Conservation (phyloP, 257 asterid genomes). For the Nicotiana tomentosiformis region DNA sequence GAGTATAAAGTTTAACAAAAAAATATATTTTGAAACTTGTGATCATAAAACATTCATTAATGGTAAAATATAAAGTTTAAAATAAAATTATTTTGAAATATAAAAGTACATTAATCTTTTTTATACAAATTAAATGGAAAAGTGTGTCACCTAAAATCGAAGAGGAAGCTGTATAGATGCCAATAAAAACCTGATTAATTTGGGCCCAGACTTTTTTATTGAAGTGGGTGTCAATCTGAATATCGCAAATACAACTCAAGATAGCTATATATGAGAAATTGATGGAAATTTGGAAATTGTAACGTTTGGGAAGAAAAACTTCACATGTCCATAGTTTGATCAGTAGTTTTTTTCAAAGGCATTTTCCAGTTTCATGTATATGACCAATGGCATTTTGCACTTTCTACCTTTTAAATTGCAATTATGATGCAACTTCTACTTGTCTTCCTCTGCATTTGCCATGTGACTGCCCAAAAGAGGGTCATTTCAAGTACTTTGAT, state of each 20-base stretch:
- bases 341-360: background rate
- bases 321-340: conserved; percentile 14
- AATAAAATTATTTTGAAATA: no score
- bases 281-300: background rate
- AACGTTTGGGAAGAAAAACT: background rate
- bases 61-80: no score
- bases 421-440: background rate
- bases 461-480: conserved; percentile 10
- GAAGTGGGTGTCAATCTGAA: conserved; percentile 9
- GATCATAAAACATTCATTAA: no score
- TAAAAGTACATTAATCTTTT: no score
- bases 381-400: background rate
- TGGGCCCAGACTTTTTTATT: conserved; percentile 3
- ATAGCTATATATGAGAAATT: background rate
- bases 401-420: conserved; percentile 9
- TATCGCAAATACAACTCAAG: no score
- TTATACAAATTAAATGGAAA: no score
- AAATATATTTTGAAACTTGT: no score
- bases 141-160: no score
- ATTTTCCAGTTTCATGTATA: conserved; percentile 5
- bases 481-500: background rate
- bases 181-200: no score
- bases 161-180: no score
- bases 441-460: background rate
- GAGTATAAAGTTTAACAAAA: no score